Evolutionary conservation across 352 stramenopile genomes (phyloP).

Genomic region (Phytophthora citrophthora): DNA sequence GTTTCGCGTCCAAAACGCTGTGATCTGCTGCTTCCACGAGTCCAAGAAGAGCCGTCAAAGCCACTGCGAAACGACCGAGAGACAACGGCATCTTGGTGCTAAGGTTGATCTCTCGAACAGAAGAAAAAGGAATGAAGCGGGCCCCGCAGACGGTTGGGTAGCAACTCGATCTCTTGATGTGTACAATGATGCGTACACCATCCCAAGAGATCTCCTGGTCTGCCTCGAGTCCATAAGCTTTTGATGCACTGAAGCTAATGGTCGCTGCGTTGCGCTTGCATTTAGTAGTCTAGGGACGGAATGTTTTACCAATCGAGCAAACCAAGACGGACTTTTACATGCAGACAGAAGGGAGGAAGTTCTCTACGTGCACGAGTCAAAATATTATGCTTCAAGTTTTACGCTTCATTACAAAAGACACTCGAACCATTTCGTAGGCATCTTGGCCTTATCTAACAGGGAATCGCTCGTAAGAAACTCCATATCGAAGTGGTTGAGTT

Average conservation of each 20-base stretch:
- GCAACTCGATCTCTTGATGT: too few relatives aligned
- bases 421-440: slow-evolving; percentile 63
- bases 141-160: not conserved
- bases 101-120: slow-evolving; percentile 3
- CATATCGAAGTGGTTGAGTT: slow-evolving; percentile 58
- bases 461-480: slow-evolving; percentile 51
- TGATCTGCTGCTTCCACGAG: slow-evolving; percentile 3
- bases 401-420: slow-evolving; percentile 39
- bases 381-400: too few relatives aligned
- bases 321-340: too few relatives aligned
- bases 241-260: too few relatives aligned
- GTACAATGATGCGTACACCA: too few relatives aligned
- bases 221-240: too few relatives aligned
- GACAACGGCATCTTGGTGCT: slow-evolving; percentile 7
- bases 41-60: slow-evolving; percentile 4
- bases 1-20: not conserved
- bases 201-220: too few relatives aligned
- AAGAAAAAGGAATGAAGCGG: slow-evolving; percentile 13
- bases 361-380: too few relatives aligned
- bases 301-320: too few relatives aligned
- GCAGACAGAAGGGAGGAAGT: too few relatives aligned
- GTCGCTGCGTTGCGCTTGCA: too few relatives aligned
- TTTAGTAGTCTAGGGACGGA: too few relatives aligned
- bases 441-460: slow-evolving; percentile 40
- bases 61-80: slow-evolving; percentile 2